These are phyloP conservation scores for Scheffersomyces quercinus DNA, from an alignment of 1,139 yeast genomes.

Conservation along the genomic window DNA sequence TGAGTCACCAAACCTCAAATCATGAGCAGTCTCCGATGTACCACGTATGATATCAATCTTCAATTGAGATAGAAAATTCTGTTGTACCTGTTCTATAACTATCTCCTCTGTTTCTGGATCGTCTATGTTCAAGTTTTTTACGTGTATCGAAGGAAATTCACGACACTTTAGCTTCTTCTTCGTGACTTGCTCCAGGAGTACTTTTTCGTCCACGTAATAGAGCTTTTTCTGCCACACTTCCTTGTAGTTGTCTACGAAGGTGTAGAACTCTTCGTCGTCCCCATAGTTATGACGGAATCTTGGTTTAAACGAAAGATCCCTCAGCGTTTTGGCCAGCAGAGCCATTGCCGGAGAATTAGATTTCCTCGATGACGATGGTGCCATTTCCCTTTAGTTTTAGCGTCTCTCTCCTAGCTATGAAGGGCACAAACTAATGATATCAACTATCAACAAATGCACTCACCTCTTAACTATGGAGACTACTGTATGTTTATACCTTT, in stretches of 20 bases:
- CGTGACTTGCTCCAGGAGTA: conserved; percentile 7
- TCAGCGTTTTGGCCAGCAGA: conserved; percentile 1
- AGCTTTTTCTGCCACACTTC: conserved; percentile 36
- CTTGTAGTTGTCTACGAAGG: conserved; percentile 27
- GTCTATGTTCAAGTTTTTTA: conserved; percentile 3
- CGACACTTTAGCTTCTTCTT: conserved; percentile 8
- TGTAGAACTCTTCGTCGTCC: conserved; percentile 29
- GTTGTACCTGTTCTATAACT: not conserved
- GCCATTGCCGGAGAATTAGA: too few relatives aligned
- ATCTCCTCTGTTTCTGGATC: conserved; percentile 2
- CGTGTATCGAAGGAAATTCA: conserved; percentile 3
- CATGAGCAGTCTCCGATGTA: not conserved
- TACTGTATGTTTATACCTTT: too few relatives aligned
- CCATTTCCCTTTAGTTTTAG: too few relatives aligned
- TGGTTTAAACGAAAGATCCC: conserved; percentile 36
- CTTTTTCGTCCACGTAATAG: conserved; percentile 32
- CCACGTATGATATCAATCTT: conserved; percentile 6
- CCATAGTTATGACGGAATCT: conserved; percentile 39
- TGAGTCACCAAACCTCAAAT: conserved; percentile 8
- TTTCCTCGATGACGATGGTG: too few relatives aligned
- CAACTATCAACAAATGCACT: too few relatives aligned
- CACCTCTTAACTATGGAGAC: too few relatives aligned
- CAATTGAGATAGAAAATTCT: conserved; percentile 1
- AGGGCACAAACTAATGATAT: too few relatives aligned
- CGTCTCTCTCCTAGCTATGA: too few relatives aligned